Conservation (phyloP, 768 basidiomycete species). For the Psilocybe tampanensis region DNA sequence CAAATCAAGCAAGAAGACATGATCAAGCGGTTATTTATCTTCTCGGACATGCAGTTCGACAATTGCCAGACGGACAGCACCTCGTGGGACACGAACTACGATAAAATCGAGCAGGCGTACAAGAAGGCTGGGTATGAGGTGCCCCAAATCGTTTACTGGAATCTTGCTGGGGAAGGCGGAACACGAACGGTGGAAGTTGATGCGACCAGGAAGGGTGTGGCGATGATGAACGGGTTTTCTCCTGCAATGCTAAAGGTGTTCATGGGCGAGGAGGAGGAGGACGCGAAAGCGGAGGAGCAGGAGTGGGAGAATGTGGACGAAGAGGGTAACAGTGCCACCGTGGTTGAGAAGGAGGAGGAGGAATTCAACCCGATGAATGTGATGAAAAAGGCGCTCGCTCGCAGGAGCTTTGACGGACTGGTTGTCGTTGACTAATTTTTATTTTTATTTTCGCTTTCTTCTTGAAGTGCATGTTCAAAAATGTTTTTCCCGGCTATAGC, state of each 20-base stretch:
- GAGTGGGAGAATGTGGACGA: slow-evolving; percentile 14
- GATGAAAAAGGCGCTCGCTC: slow-evolving; percentile 50
- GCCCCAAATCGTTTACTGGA: slow-evolving; percentile 77
- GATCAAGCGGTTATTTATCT: slow-evolving; percentile 77
- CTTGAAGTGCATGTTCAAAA: background rate
- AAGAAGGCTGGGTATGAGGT: slow-evolving; percentile 66
- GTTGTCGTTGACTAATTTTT: slow-evolving; percentile 33
- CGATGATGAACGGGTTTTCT: slow-evolving; percentile 71
- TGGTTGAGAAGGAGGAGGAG: slow-evolving; percentile 20
- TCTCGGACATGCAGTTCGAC: slow-evolving; percentile 83
- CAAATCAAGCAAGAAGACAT: slow-evolving; percentile 67
- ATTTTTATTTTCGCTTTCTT: background rate
- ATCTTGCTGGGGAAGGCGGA: slow-evolving; percentile 38
- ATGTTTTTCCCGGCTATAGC: too few relatives aligned
- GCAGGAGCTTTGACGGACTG: slow-evolving; percentile 56
- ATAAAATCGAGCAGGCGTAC: slow-evolving; percentile 56
- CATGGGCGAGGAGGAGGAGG: slow-evolving; percentile 50
- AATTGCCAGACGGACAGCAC: slow-evolving; percentile 7
- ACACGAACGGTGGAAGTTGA: slow-evolving; percentile 49
- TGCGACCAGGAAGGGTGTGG: slow-evolving; percentile 59
- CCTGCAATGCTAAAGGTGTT: slow-evolving; percentile 73
- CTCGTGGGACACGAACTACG: slow-evolving; percentile 65
- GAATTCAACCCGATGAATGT: slow-evolving; percentile 43
- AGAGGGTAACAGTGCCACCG: slow-evolving; percentile 39
- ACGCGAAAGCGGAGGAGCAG: slow-evolving; percentile 27